A percentile compares a stretch with the other conserved stretches of the same genome.
Evolutionary conservation across 2,329 filamentous ascomycete genomes (phyloP).

Genomic region (Pseudogymnoascus sp.): DNA sequence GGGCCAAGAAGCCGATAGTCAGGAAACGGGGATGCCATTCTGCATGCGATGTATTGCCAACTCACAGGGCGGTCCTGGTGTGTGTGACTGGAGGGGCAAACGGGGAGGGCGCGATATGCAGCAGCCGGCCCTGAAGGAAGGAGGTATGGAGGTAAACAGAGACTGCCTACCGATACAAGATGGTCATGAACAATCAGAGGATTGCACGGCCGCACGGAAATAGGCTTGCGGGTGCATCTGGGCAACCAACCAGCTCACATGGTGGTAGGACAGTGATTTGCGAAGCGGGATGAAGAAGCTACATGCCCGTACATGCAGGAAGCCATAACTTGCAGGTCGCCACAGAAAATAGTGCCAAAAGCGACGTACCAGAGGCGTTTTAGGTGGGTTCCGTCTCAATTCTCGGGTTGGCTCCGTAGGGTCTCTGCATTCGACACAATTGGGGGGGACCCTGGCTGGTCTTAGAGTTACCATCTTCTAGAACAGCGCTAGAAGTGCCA

Average conservation of each 20-base stretch:
- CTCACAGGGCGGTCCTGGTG: constrained; percentile 6
- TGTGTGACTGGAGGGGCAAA: constrained; percentile 2
- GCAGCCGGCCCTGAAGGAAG: not conserved
- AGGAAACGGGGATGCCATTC: constrained; percentile 8
- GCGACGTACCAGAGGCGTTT: not conserved
- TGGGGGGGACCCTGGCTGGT: constrained; percentile 16
- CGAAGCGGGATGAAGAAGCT: constrained; percentile 5
- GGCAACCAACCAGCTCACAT: constrained; percentile 7
- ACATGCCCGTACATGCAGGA: not conserved
- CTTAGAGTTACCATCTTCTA: constrained; percentile 18
- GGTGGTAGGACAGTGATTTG: constrained; percentile 6
- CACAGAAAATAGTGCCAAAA: not conserved
- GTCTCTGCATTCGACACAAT: constrained; percentile 14
- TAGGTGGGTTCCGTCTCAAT: constrained; percentile 21
- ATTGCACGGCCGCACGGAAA: constrained; percentile 4
- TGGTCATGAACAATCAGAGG: constrained; percentile 6
- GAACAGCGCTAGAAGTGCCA: constrained; percentile 22
- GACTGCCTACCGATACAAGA: not conserved
- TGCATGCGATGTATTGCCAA: constrained; percentile 5
- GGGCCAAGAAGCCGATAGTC: constrained; percentile 1
- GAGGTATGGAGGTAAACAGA: not conserved
- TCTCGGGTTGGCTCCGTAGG: constrained; percentile 22
- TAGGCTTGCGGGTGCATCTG: constrained; percentile 6
- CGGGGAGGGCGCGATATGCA: constrained; percentile 5
- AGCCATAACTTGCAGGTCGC: constrained; percentile 5